A percentile compares a stretch with the other conserved stretches of the same genome.
Conservation (phyloP, 345 rosid species). For the Capsella bursapastoris region DNA sequence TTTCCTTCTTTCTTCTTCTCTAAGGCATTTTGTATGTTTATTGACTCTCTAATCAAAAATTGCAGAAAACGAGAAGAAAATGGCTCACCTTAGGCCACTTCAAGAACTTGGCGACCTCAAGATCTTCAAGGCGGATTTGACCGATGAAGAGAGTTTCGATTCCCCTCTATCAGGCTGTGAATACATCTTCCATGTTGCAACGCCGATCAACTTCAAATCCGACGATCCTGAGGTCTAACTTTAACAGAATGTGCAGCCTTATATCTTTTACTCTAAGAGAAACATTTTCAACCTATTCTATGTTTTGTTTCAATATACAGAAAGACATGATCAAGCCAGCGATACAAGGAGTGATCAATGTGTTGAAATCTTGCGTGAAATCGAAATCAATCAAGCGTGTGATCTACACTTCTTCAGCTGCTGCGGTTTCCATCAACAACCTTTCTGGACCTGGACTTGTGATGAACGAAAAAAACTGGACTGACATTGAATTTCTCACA, state of each 20-base stretch:
- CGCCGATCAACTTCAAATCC: constrained; percentile 83
- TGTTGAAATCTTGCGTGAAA: constrained; percentile 67
- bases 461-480: constrained; percentile 75
- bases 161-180: constrained; percentile 66
- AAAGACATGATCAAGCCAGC: constrained; percentile 95
- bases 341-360: constrained; percentile 75
- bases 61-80: constrained; percentile 69
- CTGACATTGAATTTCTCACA: constrained; percentile 67
- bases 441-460: constrained; percentile 65
- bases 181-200: constrained; percentile 88
- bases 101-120: constrained; percentile 67
- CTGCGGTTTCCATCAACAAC: constrained; percentile 70
- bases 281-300: neutral
- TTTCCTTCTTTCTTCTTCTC: neutral
- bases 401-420: constrained; percentile 90
- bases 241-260: neutral
- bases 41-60: neutral
- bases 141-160: constrained; percentile 66
- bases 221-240: constrained; percentile 78
- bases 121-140: constrained; percentile 72
- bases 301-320: constrained; percentile 42
- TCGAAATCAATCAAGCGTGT: constrained; percentile 75
- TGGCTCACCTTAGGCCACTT: constrained; percentile 56
- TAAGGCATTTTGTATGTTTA: constrained; percentile 17
- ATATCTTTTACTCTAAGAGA: neutral